Conservation (phyloP, 1,139 yeast species). For the Scheffersomyces quercinus region DNA sequence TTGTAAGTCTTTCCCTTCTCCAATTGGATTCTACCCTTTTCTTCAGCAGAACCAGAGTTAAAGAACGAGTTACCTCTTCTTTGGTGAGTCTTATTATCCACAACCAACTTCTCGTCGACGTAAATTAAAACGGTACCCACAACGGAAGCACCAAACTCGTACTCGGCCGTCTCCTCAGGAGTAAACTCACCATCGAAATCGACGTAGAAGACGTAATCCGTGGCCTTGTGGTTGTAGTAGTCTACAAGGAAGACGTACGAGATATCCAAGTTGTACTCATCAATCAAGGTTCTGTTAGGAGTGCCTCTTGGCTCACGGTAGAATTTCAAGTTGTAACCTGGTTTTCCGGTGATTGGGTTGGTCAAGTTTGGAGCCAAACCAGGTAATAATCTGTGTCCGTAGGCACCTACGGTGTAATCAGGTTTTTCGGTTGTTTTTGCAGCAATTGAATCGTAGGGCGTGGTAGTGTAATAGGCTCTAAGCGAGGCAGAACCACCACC, state of each 20-base stretch:
- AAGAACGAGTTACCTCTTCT: constrained; percentile 12
- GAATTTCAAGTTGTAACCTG: constrained; percentile 53
- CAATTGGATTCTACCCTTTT: constrained; percentile 5
- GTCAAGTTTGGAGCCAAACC: constrained; percentile 21
- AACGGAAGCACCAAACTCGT: constrained; percentile 15
- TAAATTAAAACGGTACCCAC: constrained; percentile 17
- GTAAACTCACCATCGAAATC: constrained; percentile 11
- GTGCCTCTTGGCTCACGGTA: constrained; percentile 59
- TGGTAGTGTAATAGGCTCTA: constrained; percentile 10
- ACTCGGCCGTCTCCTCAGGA: constrained; percentile 13
- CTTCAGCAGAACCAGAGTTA: constrained; percentile 16
- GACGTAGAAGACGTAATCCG: constrained; percentile 10
- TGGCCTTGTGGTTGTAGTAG: constrained; percentile 10
- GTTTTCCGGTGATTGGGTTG: not conserved
- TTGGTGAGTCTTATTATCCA: constrained; percentile 15
- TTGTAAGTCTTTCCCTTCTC: constrained; percentile 11
- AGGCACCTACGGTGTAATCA: constrained; percentile 27
- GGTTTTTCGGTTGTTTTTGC: constrained; percentile 16
- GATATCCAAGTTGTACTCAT: constrained; percentile 69
- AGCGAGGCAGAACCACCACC: constrained; percentile 13
- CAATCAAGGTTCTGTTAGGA: constrained; percentile 49
- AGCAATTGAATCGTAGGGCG: constrained; percentile 14
- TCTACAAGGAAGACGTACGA: constrained; percentile 66
- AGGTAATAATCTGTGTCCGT: constrained; percentile 47
- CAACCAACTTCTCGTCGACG: constrained; percentile 14